Conservation (phyloP, 2,329 filamentous ascomycete genomes). For the Colletotrichum liaoningense region DNA sequence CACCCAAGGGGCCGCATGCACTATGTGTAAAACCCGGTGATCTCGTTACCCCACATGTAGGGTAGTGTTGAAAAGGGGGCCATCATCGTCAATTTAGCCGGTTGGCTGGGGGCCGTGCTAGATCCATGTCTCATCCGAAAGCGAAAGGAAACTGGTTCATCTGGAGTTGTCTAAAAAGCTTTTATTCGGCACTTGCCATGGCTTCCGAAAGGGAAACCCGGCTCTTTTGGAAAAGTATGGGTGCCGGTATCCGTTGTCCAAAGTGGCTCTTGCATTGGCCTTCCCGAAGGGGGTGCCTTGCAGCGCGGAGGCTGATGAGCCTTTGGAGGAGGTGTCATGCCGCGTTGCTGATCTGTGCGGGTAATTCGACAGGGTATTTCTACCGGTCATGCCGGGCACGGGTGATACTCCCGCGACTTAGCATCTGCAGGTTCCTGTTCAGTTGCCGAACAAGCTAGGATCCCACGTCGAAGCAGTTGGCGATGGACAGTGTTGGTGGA, state of each 20-base stretch:
- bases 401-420: constrained; percentile 4
- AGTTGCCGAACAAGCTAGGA: not conserved
- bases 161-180: constrained; percentile 6
- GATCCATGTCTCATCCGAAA: not conserved
- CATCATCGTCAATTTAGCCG: constrained; percentile 21
- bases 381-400: constrained; percentile 12
- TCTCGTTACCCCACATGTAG: constrained; percentile 22
- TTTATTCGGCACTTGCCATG: constrained; percentile 24
- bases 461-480: not conserved
- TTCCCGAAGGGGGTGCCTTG: not conserved
- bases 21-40: constrained; percentile 22
- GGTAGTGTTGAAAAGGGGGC: constrained; percentile 13
- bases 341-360: constrained; percentile 9
- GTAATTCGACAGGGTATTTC: not conserved
- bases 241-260: constrained; percentile 13
- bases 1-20: not conserved
- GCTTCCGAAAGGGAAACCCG: not conserved
- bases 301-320: not conserved
- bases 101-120: not conserved
- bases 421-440: not conserved
- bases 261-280: not conserved
- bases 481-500: not conserved
- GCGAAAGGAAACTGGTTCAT: constrained; percentile 11
- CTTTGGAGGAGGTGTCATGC: not conserved
- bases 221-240: constrained; percentile 1